phyloP scores from a whole-genome alignment of 2,329 filamentous ascomycete species.

The Metarhizium guizhouense region DNA sequence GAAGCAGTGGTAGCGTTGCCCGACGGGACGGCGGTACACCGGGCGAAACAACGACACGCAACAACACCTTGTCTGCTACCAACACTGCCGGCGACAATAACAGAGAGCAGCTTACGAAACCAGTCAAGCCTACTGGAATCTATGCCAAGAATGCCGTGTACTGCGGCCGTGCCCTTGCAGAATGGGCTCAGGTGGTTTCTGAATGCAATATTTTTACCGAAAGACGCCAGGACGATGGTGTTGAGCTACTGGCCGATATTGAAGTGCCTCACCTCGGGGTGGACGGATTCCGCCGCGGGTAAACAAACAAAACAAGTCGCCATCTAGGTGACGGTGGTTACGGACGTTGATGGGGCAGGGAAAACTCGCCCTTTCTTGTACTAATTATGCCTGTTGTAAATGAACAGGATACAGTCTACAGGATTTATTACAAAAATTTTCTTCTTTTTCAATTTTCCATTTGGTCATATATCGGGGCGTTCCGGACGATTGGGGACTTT shows the following conservation, averaged over 20 bases:
- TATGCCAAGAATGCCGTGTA: conserved; percentile 46
- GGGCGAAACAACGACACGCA: background rate
- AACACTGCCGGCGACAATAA: conserved; percentile 13
- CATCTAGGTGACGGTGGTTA: background rate
- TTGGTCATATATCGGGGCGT: background rate
- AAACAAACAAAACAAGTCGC: background rate
- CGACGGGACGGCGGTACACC: conserved; percentile 2
- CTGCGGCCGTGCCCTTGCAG: conserved; percentile 63
- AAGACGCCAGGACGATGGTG: conserved; percentile 63
- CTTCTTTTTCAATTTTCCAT: background rate
- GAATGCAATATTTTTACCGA: conserved; percentile 80
- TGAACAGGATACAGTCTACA: too few relatives aligned
- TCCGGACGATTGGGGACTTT: background rate
- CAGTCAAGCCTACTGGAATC: conserved; percentile 36
- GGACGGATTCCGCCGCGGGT: conserved; percentile 27
- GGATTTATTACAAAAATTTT: background rate
- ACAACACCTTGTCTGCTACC: background rate
- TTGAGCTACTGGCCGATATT: conserved; percentile 55
- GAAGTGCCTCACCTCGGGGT: conserved; percentile 42
- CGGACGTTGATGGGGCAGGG: background rate
- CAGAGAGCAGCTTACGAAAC: conserved; percentile 27
- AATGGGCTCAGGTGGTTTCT: conserved; percentile 66
- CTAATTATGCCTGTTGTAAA: background rate
- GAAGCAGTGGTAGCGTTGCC: background rate
- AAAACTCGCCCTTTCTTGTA: background rate